Conservation (phyloP, 192 early-diverging fungal genomes). For the Rhizophagus clarus region DNA sequence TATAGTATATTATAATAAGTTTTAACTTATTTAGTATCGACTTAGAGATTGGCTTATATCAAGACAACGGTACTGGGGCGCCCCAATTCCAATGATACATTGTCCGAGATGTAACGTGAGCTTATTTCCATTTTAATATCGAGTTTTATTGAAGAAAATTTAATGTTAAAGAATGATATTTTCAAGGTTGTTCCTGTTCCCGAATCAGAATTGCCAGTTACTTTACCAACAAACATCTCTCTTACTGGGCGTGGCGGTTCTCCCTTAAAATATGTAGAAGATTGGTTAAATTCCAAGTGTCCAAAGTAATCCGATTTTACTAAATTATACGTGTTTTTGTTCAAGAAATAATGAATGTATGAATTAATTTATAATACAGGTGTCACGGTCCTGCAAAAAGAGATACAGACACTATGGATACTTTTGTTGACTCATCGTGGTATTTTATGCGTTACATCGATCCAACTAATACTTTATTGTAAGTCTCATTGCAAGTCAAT, state of each 20-base stretch:
- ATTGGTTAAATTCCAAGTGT: constrained; percentile 78
- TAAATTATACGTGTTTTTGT: background rate
- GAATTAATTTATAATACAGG: constrained; percentile 39
- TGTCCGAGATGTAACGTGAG: constrained; percentile 73
- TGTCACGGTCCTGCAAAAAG: constrained; percentile 72
- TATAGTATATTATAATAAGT: background rate
- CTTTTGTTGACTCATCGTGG: constrained; percentile 98
- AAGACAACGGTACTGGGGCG: constrained; percentile 95
- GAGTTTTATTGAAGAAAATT: background rate
- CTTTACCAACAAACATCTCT: constrained; percentile 60
- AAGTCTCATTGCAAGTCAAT: constrained; percentile 11
- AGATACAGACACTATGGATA: constrained; percentile 96
- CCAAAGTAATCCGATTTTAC: constrained; percentile 57
- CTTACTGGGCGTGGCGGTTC: constrained; percentile 71
- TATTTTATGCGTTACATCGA: constrained; percentile 90
- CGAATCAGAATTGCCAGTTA: constrained; percentile 74
- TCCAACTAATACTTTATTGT: constrained; percentile 62
- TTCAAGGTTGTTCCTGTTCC: constrained; percentile 79
- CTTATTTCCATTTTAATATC: background rate
- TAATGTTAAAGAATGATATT: background rate
- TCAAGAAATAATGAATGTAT: background rate
- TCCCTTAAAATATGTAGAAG: constrained; percentile 60
- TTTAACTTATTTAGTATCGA: constrained; percentile 62
- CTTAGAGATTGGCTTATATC: constrained; percentile 96
- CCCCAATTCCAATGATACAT: constrained; percentile 94